phyloP scores from a whole-genome alignment of 371 early-diverging fungal species.

The Mucor mucedo region DNA sequence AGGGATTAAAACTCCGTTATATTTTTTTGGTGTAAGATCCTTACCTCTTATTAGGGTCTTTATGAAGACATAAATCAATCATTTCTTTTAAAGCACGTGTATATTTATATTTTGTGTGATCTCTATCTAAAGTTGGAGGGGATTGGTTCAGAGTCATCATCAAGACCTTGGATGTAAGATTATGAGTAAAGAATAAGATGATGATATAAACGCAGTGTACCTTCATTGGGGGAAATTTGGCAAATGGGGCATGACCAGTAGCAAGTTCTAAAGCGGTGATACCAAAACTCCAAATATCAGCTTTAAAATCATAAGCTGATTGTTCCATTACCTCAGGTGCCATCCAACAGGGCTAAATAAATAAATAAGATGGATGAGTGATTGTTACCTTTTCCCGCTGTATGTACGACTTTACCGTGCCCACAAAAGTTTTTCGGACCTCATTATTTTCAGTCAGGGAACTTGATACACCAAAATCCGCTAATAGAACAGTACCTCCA shows the following conservation, averaged over 20 bases:
- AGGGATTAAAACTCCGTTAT: neutral
- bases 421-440: constrained; percentile 76
- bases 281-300: constrained; percentile 93
- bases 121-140: constrained; percentile 85
- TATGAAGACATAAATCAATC: constrained; percentile 82
- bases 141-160: constrained; percentile 90
- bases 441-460: constrained; percentile 78
- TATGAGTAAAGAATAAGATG: neutral
- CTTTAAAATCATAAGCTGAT: constrained; percentile 84
- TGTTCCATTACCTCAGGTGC: constrained; percentile 81
- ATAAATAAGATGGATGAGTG: neutral
- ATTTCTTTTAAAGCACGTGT: constrained; percentile 81
- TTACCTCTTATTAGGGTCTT: constrained; percentile 70
- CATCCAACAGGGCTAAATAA: constrained; percentile 80
- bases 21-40: neutral
- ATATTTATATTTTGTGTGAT: constrained; percentile 73
- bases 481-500: constrained; percentile 79
- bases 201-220: constrained; percentile 15
- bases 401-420: constrained; percentile 21
- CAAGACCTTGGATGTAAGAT: constrained; percentile 31
- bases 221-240: constrained; percentile 87
- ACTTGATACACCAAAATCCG: constrained; percentile 89
- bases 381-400: neutral
- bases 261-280: constrained; percentile 89
- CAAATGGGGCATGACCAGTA: constrained; percentile 88